These are phyloP conservation scores for Alnus glutinosa DNA, from an alignment of 306 rosid genomes.

Conservation along the genomic window DNA sequence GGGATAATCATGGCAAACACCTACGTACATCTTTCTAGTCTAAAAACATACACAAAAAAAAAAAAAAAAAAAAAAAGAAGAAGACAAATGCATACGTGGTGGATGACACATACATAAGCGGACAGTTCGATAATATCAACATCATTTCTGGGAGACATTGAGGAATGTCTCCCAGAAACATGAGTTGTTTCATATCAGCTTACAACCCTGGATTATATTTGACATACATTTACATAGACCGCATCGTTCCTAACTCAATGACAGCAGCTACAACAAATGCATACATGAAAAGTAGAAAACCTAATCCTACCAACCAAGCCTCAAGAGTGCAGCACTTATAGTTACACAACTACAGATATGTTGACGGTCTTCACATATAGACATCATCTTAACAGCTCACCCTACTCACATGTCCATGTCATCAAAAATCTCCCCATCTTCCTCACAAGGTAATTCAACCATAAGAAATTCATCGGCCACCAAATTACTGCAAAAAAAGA, in stretches of 20 bases:
- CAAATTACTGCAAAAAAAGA: slow-evolving; percentile 62
- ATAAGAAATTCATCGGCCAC: slow-evolving; percentile 61
- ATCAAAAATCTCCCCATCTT: slow-evolving; percentile 78
- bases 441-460: slow-evolving; percentile 48
- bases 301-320: slow-evolving; percentile 24
- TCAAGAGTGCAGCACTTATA: slow-evolving; percentile 25
- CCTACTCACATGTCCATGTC: slow-evolving; percentile 79
- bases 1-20: no score
- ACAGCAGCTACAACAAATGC: slow-evolving; percentile 25
- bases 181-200: background rate
- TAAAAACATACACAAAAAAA: no score
- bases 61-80: no score
- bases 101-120: background rate
- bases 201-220: background rate
- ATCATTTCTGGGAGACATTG: background rate
- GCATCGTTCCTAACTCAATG: slow-evolving; percentile 28
- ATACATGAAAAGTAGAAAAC: slow-evolving; percentile 13
- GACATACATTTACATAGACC: slow-evolving; percentile 22
- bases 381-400: slow-evolving; percentile 23
- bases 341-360: slow-evolving; percentile 43
- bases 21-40: no score
- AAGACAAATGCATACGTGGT: background rate
- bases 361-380: slow-evolving; percentile 25
- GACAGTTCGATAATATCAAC: background rate
- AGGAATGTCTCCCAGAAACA: background rate